Evolutionary conservation across 2,329 filamentous ascomycete genomes (phyloP).

Genomic region (Hypoxylon sp.): DNA sequence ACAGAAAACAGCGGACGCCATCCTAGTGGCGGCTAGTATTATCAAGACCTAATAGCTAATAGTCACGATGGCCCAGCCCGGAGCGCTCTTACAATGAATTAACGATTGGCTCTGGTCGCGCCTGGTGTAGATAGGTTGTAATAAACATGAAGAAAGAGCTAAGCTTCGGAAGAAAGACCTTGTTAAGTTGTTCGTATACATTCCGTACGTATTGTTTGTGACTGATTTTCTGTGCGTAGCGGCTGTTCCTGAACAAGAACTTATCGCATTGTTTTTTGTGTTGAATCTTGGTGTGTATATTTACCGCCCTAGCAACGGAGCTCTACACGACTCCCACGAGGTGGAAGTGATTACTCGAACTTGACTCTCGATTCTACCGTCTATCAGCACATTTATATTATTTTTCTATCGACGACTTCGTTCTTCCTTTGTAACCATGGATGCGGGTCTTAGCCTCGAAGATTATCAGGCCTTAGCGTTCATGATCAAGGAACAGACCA

Average conservation of each 20-base stretch:
- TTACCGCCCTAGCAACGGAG: not conserved
- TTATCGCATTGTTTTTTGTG: too few relatives aligned
- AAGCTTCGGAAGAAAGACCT: not conserved
- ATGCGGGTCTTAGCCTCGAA: too few relatives aligned
- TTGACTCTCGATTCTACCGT: not conserved
- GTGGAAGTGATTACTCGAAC: not conserved
- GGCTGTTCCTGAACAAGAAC: not conserved
- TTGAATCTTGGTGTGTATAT: not conserved
- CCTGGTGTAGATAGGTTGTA: too few relatives aligned
- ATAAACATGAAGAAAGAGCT: not conserved
- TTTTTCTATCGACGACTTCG: not conserved
- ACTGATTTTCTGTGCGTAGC: not conserved
- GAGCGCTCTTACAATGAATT: too few relatives aligned
- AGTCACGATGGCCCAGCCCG: not conserved
- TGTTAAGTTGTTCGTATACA: not conserved
- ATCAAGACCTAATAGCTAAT: conserved; percentile 41
- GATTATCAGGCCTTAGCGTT: too few relatives aligned
- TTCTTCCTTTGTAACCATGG: too few relatives aligned
- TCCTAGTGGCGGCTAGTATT: conserved; percentile 44
- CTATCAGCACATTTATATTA: not conserved
- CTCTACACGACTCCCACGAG: not conserved
- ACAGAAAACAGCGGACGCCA: conserved; percentile 47
- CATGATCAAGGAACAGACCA: too few relatives aligned
- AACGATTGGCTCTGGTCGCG: too few relatives aligned
- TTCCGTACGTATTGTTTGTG: not conserved